Evolutionary conservation across 2,329 filamentous ascomycete species (phyloP).

Genomic region (Aureobasidium pullulans): DNA sequence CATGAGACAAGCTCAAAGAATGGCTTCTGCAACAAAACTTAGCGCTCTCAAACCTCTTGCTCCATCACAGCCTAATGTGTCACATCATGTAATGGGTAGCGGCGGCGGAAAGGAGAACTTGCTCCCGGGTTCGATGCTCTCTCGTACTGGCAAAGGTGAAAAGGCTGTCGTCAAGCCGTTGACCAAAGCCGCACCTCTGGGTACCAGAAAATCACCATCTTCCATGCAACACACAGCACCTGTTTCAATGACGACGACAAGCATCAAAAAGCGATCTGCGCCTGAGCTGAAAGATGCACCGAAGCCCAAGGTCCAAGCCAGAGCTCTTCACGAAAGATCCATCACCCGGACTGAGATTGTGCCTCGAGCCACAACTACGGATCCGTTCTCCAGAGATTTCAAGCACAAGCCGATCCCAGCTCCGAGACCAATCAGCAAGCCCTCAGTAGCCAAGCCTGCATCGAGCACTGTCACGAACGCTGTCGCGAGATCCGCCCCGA

Average conservation of each 20-base stretch:
- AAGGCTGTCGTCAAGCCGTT: not conserved
- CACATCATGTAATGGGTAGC: not conserved
- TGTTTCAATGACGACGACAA: not conserved
- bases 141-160: not conserved
- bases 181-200: not conserved
- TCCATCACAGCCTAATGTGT: constrained; percentile 26
- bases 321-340: constrained; percentile 1
- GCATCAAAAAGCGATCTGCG: constrained; percentile 8
- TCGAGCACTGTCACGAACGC: not conserved
- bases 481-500: not conserved
- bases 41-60: constrained; percentile 35
- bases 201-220: not conserved
- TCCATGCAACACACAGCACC: not conserved
- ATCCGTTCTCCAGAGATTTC: not conserved
- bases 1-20: not conserved
- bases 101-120: constrained; percentile 56
- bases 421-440: not conserved
- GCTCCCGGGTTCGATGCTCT: constrained; percentile 37
- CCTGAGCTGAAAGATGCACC: constrained; percentile 1
- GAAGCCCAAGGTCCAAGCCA: constrained; percentile 5
- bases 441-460: not conserved
- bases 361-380: not conserved
- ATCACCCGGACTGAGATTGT: not conserved
- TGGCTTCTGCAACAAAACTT: constrained; percentile 20
- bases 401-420: not conserved